A percentile compares a stretch with the other conserved stretches of the same genome.
Conservation (phyloP, 768 basidiomycete species). For the Tulasnella sp. region DNA sequence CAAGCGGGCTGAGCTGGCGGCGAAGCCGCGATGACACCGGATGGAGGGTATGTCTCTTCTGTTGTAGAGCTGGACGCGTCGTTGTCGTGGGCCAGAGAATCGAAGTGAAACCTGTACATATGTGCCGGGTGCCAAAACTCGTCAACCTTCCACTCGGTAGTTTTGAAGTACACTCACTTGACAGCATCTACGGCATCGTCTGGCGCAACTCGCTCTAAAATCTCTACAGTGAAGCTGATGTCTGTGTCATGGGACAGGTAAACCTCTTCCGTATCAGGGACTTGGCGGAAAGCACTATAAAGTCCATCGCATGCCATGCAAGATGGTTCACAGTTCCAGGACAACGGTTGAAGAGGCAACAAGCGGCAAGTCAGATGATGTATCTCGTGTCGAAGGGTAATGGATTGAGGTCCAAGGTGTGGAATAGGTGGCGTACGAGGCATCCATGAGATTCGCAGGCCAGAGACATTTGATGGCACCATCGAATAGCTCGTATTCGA, state of each 20-base stretch:
- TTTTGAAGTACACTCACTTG: constrained; percentile 39
- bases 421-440: constrained; percentile 49
- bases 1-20: constrained; percentile 42
- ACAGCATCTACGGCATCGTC: constrained; percentile 49
- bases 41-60: constrained; percentile 25
- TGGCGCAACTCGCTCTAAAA: constrained; percentile 62
- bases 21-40: constrained; percentile 30
- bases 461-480: constrained; percentile 65
- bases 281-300: constrained; percentile 57
- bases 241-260: constrained; percentile 61
- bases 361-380: constrained; percentile 10
- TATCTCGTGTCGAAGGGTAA: not conserved
- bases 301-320: not conserved
- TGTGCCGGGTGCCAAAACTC: not conserved
- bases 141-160: not conserved
- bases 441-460: constrained; percentile 58
- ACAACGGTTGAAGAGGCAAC: constrained; percentile 4
- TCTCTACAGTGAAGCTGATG: constrained; percentile 73
- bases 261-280: constrained; percentile 94
- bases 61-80: constrained; percentile 44
- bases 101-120: constrained; percentile 87
- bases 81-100: constrained; percentile 86
- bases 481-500: constrained; percentile 52
- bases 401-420: not conserved
- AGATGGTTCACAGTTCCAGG: not conserved